These are phyloP conservation scores for Sphagnurus paluster DNA, from an alignment of 1,284 basidiomycete species.

Conservation along the genomic window DNA sequence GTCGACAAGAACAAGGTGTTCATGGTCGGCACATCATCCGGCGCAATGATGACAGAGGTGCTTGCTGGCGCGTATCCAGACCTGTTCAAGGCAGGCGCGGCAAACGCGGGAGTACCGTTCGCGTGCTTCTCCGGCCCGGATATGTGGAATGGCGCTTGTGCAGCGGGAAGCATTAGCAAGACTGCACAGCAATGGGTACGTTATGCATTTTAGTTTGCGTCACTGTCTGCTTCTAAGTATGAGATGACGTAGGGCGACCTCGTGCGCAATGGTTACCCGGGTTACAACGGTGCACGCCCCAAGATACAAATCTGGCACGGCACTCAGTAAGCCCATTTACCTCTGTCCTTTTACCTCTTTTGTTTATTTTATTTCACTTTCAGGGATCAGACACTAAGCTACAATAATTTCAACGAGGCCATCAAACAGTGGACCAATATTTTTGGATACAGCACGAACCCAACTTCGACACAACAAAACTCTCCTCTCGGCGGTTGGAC, in stretches of 20 bases:
- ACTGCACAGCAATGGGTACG: conserved; percentile 51
- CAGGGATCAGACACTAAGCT: conserved; percentile 51
- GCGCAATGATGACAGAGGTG: conserved; percentile 65
- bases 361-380: not conserved
- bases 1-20: conserved; percentile 48
- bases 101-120: conserved; percentile 54
- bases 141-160: conserved; percentile 51
- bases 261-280: conserved; percentile 46
- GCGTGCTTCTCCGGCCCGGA: conserved; percentile 51
- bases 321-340: conserved; percentile 37
- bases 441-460: conserved; percentile 41
- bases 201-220: conserved; percentile 4
- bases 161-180: conserved; percentile 42
- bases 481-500: conserved; percentile 42
- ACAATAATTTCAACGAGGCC: conserved; percentile 51
- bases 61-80: conserved; percentile 56
- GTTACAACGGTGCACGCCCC: conserved; percentile 51
- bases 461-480: conserved; percentile 38
- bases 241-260: conserved; percentile 37
- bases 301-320: conserved; percentile 59
- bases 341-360: not conserved
- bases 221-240: not conserved
- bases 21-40: conserved; percentile 52
- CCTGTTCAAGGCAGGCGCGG: conserved; percentile 48
- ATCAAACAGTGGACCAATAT: conserved; percentile 51